phyloP scores from a whole-genome alignment of 164 flowering plant species.

The Vitis vinifera region DNA sequence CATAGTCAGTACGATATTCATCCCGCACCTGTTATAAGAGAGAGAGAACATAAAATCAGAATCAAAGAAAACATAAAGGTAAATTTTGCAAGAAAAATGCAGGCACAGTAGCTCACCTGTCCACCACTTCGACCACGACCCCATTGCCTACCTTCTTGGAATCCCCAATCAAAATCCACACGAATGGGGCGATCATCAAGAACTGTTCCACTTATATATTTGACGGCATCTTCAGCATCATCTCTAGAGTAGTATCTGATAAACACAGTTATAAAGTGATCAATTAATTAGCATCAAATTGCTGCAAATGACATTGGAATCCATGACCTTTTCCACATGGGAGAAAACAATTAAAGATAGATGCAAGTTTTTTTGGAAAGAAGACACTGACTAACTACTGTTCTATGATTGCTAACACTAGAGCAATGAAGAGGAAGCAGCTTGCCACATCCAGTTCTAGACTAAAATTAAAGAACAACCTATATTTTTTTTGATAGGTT shows the following conservation, averaged over 20 bases:
- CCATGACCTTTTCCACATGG: background rate
- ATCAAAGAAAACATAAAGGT: background rate
- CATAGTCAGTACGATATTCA: conserved; percentile 97
- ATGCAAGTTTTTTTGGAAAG: background rate
- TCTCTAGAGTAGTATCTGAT: conserved; percentile 88
- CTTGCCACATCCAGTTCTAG: background rate
- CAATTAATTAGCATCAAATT: background rate
- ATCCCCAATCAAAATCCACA: conserved; percentile 99
- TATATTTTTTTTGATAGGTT: no score
- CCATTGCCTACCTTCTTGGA: conserved; percentile 98
- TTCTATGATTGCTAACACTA: background rate
- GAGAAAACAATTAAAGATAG: background rate
- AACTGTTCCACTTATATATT: conserved; percentile 94
- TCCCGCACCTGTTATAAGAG: conserved; percentile 74
- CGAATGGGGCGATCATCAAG: conserved; percentile 98
- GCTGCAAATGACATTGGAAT: background rate
- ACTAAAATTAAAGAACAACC: background rate
- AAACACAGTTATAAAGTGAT: background rate
- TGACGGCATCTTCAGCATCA: conserved; percentile 90
- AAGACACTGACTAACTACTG: background rate
- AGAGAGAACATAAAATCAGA: background rate
- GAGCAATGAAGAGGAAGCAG: background rate
- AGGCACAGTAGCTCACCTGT: conserved; percentile 47
- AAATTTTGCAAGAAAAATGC: background rate
- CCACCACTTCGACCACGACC: conserved; percentile 99